Percentiles rank a stretch among this genome's conserved stretches.
Evolutionary conservation across 768 basidiomycete genomes (phyloP).

Genomic region (Tubosaeta brunneosetosa): DNA sequence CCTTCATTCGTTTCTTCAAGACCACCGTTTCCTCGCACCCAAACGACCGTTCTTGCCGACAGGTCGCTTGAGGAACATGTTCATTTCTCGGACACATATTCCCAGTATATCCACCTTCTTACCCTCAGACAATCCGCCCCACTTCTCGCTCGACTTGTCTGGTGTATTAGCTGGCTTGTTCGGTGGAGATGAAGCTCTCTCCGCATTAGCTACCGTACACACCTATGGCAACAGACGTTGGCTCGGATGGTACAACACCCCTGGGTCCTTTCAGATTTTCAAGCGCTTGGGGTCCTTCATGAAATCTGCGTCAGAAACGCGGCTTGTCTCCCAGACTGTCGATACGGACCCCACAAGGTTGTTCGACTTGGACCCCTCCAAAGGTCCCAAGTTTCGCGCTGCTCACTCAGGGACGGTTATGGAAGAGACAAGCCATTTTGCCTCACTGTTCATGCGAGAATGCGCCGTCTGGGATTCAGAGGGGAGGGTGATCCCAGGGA

Average conservation of each 20-base stretch:
- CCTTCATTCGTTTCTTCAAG: background rate
- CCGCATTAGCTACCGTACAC: constrained; percentile 28
- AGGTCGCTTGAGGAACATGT: background rate
- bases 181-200: constrained; percentile 31
- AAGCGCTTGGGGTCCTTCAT: constrained; percentile 19
- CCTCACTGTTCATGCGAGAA: constrained; percentile 40
- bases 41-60: background rate
- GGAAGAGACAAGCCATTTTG: constrained; percentile 47
- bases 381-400: constrained; percentile 65
- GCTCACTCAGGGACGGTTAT: constrained; percentile 57
- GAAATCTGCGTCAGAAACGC: background rate
- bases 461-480: constrained; percentile 10
- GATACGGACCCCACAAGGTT: constrained; percentile 18
- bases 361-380: constrained; percentile 12
- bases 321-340: background rate
- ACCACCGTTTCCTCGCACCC: background rate
- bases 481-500: constrained; percentile 8
- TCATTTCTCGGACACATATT: background rate
- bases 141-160: constrained; percentile 17
- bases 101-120: constrained; percentile 2
- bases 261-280: constrained; percentile 28
- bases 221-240: constrained; percentile 23
- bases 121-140: constrained; percentile 1
- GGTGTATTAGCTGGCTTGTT: constrained; percentile 24
- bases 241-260: constrained; percentile 35